Conservation (phyloP, 2,329 filamentous ascomycete genomes). For the Colletotrichum sansevieriae region DNA sequence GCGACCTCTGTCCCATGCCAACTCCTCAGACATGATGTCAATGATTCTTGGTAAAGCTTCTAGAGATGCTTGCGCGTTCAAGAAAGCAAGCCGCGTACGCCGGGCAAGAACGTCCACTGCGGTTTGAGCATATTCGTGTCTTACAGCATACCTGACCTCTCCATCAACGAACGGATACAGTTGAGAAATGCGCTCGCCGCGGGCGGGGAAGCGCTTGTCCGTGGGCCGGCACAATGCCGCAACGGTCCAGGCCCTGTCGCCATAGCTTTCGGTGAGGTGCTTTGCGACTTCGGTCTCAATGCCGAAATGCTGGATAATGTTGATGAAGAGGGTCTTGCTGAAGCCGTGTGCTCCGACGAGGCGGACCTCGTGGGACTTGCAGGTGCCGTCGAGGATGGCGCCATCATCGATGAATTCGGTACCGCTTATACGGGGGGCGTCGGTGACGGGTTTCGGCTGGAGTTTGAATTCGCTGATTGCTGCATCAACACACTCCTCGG, state of each 20-base stretch:
- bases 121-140: constrained; percentile 92
- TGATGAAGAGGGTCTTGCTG: constrained; percentile 92
- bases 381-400: constrained; percentile 73
- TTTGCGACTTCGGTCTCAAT: constrained; percentile 93
- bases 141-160: constrained; percentile 88
- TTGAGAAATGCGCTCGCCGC: constrained; percentile 82
- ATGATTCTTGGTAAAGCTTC: constrained; percentile 88
- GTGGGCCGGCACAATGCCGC: constrained; percentile 84
- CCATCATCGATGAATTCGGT: constrained; percentile 79
- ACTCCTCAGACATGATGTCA: constrained; percentile 88
- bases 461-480: constrained; percentile 79
- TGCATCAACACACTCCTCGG: constrained; percentile 88
- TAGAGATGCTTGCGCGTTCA: constrained; percentile 91
- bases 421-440: constrained; percentile 76
- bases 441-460: constrained; percentile 65
- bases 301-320: constrained; percentile 92
- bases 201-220: constrained; percentile 82
- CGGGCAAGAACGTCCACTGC: constrained; percentile 90
- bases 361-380: constrained; percentile 86
- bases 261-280: constrained; percentile 88
- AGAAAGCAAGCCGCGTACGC: constrained; percentile 86
- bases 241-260: constrained; percentile 92
- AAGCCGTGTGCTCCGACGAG: constrained; percentile 88
- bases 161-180: constrained; percentile 94
- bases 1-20: constrained; percentile 80